Percentiles rank a stretch among this genome's conserved stretches.
These are phyloP conservation scores for Globisporangium camurandrum DNA, from an alignment of 352 stramenopile genomes.

Conservation along the genomic window DNA sequence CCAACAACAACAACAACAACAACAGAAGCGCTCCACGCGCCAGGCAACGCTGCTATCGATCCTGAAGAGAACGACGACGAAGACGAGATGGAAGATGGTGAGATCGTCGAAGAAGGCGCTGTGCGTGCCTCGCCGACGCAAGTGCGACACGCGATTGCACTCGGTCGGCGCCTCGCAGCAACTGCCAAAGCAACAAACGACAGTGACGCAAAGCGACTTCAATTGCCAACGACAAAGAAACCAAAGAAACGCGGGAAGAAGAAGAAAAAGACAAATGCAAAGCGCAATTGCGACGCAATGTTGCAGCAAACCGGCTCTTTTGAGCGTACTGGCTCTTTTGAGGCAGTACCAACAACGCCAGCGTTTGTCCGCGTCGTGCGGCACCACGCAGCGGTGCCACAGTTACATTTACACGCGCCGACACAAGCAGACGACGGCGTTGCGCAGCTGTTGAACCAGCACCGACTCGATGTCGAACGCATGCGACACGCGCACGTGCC, in stretches of 20 bases:
- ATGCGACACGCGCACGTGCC: no score
- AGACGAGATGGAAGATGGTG: conserved; percentile 38
- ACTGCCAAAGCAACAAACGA: conserved; percentile 3
- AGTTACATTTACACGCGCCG: no score
- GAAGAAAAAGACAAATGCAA: conserved; percentile 68
- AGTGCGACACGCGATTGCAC: conserved; percentile 32
- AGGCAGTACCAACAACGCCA: conserved; percentile 3
- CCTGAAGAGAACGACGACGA: background rate
- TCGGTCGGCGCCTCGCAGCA: conserved; percentile 17
- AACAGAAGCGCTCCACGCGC: background rate
- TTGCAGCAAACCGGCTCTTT: no score
- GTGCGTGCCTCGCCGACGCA: conserved; percentile 22
- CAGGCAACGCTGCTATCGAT: conserved; percentile 3
- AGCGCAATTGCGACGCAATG: conserved; percentile 64
- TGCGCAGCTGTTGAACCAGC: no score
- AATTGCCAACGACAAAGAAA: conserved; percentile 27
- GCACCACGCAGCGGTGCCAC: no score
- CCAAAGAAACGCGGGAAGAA: conserved; percentile 76
- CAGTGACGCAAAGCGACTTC: no score
- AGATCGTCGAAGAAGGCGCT: conserved; percentile 64
- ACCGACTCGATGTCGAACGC: no score
- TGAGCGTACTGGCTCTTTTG: conserved; percentile 5
- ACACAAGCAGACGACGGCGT: no score
- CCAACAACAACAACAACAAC: background rate
- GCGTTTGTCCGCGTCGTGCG: conserved; percentile 31